Evolutionary conservation across 1,284 basidiomycete genomes (phyloP).

Genomic region (Rhodotorula sp.): DNA sequence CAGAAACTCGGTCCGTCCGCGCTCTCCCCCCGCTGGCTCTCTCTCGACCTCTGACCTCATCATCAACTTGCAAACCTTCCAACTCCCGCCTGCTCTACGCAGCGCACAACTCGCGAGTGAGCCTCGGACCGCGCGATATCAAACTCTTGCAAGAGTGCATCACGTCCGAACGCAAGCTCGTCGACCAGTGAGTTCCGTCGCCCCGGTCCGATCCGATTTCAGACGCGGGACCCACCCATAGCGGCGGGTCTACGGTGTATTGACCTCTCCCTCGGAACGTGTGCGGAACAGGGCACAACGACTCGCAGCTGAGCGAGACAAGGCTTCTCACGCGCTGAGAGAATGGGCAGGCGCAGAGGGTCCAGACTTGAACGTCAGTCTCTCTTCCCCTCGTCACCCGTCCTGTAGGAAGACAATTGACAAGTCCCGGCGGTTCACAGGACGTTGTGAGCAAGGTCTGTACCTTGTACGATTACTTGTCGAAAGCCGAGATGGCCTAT

Average conservation of each 20-base stretch:
- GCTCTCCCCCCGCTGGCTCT: neutral
- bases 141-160: constrained; percentile 44
- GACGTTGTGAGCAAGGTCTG: constrained; percentile 45
- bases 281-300: constrained; percentile 26
- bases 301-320: constrained; percentile 39
- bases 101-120: constrained; percentile 39
- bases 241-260: too few species aligned
- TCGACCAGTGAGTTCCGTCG: constrained; percentile 35
- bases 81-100: neutral
- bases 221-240: too few species aligned
- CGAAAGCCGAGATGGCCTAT: constrained; percentile 43
- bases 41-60: neutral
- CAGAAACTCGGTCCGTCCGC: neutral
- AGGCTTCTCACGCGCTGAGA: constrained; percentile 39
- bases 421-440: constrained; percentile 9
- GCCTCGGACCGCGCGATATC: constrained; percentile 43
- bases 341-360: constrained; percentile 46
- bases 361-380: constrained; percentile 43
- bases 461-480: constrained; percentile 44
- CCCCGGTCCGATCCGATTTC: too few species aligned
- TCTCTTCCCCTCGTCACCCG: too few species aligned
- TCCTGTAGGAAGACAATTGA: neutral
- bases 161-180: constrained; percentile 39
- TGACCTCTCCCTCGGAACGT: too few species aligned
- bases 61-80: too few species aligned